Evolutionary conservation across 2,329 filamentous ascomycete species (phyloP), one percentile per base, ranked within the genome.

Genomic region (Fusarium chuoi): DNA sequence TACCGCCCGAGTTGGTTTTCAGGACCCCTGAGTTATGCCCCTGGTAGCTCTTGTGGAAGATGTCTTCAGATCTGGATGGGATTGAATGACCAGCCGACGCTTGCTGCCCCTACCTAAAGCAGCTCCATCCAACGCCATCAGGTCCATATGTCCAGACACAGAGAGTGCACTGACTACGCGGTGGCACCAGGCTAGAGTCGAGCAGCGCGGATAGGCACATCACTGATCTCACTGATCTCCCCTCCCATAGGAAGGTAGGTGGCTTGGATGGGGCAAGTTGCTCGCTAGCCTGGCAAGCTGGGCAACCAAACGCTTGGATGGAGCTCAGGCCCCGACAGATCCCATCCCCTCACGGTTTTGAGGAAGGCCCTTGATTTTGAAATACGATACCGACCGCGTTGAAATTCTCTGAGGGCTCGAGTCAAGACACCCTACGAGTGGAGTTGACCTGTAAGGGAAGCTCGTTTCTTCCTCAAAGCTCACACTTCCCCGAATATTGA

Each of bases 1-100:
- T 68, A 66, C 75, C 73, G 68, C 62, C 72, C 66, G 62, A 78
- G 64, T 70, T 75, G 68, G 44, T 56, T 56, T 49, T 49, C 39
- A 60, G 36, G 62, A 57, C 58, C 72, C 63, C 68, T 68, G 61
- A 71, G 51, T 64, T 67, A 52, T 28, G 49, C 65, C 73, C 75
- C 71, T 70, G 64, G 62, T 70, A 72, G 57, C 26, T 57, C 30
- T 67, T 36, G 15, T 54, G 44, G 65, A 44, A 70, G 38, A 28
- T 63, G 49, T 59, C 35, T 54, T 68, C 48, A 49, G 56, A 68
- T 55, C 65, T 36, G 51, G 36, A 61, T 33, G 36, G 36, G 64
- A 33, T 39, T 49, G 36, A 68, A 48, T 42, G 24, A 54, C 55
- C 51, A 71, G 56, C 56, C 70, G 70, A 49, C 56, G 36, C 61